phyloP scores from a whole-genome alignment of 352 stramenopile genomes.

The Globisporangium parvum region DNA sequence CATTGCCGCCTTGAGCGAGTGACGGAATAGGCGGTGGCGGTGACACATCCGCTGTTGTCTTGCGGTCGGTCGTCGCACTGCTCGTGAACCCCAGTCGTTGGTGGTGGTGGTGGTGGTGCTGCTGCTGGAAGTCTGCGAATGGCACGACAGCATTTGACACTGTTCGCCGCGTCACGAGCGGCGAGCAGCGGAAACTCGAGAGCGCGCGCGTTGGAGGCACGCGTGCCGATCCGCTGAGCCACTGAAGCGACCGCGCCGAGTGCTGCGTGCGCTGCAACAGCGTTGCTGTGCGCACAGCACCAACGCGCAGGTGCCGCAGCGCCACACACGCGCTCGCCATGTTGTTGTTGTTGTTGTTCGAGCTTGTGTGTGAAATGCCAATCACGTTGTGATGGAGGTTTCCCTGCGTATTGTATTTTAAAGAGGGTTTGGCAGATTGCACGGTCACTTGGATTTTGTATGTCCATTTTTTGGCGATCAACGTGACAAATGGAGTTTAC shows the following conservation, averaged over 20 bases:
- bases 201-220: background rate
- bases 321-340: conserved; percentile 6
- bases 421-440: too few species aligned
- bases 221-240: background rate
- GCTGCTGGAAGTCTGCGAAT: conserved; percentile 3
- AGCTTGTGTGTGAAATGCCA: background rate
- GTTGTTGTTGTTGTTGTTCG: too few species aligned
- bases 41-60: background rate
- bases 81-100: background rate
- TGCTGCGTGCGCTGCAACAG: conserved; percentile 3
- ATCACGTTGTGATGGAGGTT: background rate
- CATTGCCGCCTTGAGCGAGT: background rate
- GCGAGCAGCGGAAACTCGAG: background rate
- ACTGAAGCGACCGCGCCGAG: background rate
- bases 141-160: background rate
- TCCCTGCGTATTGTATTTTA: too few species aligned
- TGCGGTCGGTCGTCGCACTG: background rate
- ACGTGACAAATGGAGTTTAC: too few species aligned
- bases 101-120: too few species aligned
- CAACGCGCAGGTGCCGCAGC: conserved; percentile 5
- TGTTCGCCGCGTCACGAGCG: too few species aligned
- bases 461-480: too few species aligned
- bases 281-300: background rate
- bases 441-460: too few species aligned
- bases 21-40: conserved; percentile 3